Percentiles rank a stretch among this genome's conserved stretches.
Conservation (phyloP, 371 early-diverging fungal species). For the Apophysomyces variabilis region DNA sequence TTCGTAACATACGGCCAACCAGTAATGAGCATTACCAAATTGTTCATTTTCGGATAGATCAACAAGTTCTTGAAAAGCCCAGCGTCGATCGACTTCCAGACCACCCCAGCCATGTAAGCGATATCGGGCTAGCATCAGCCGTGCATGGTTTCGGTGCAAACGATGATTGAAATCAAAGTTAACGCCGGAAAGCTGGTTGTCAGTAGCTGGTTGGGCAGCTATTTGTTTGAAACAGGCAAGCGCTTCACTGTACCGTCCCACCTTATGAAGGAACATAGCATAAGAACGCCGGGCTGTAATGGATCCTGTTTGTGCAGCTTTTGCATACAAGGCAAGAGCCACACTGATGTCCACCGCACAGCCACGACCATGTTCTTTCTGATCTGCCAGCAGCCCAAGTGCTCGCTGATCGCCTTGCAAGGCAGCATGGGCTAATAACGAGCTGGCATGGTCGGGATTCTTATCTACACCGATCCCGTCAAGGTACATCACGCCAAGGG, state of each 20-base stretch:
- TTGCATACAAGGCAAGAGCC: slow-evolving; percentile 13
- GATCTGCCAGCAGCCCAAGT: not conserved
- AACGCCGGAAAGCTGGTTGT: not conserved
- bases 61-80: slow-evolving; percentile 38
- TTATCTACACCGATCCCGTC: slow-evolving; percentile 18
- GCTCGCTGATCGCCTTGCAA: slow-evolving; percentile 4
- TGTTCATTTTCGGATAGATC: slow-evolving; percentile 23
- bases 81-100: slow-evolving; percentile 15
- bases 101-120: slow-evolving; percentile 38
- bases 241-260: slow-evolving; percentile 12
- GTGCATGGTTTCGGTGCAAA: slow-evolving; percentile 16
- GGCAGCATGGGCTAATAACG: not conserved
- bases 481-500: slow-evolving; percentile 41
- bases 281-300: slow-evolving; percentile 15
- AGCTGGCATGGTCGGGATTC: slow-evolving; percentile 11
- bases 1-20: slow-evolving; percentile 45
- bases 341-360: slow-evolving; percentile 4
- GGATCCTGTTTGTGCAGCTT: slow-evolving; percentile 12
- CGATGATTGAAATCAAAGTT: slow-evolving; percentile 18
- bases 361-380: not conserved
- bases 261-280: slow-evolving; percentile 15
- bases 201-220: not conserved
- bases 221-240: slow-evolving; percentile 12
- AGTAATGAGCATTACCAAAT: slow-evolving; percentile 35
- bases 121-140: slow-evolving; percentile 45